Evolutionary conservation across 2,329 filamentous ascomycete genomes (phyloP).

Genomic region (Oidium heveae): DNA sequence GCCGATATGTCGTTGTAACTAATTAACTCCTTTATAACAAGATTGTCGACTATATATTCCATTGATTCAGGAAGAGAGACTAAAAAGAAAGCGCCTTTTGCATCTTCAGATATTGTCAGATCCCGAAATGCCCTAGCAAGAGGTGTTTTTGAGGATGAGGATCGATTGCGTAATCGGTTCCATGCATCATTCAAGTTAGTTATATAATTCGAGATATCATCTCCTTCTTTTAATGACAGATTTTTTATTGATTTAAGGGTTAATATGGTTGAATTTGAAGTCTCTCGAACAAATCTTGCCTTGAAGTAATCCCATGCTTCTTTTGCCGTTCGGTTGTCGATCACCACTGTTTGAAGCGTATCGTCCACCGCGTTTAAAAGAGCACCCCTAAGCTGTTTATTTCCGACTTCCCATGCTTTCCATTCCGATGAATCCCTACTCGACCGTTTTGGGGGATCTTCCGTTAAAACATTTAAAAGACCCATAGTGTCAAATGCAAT

Average conservation of each 20-base stretch:
- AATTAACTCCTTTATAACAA: background rate
- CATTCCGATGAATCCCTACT: background rate
- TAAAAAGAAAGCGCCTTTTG: background rate
- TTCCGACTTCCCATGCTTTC: background rate
- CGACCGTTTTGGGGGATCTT: background rate
- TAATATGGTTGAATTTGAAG: background rate
- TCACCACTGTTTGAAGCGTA: background rate
- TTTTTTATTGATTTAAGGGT: background rate
- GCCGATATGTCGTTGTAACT: background rate
- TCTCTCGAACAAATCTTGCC: background rate
- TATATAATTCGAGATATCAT: background rate
- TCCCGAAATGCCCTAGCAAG: background rate
- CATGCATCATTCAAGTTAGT: background rate
- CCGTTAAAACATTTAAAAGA: background rate
- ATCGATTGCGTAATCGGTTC: slow-evolving; percentile 16
- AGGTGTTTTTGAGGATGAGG: slow-evolving; percentile 15
- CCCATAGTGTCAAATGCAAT: background rate
- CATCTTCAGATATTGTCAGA: background rate
- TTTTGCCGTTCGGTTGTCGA: background rate
- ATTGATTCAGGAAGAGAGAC: background rate
- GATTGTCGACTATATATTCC: background rate
- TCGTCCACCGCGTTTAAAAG: background rate
- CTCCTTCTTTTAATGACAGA: background rate
- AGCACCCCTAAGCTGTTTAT: background rate
- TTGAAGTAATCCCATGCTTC: background rate